Conservation (phyloP, 768 basidiomycete species). For the Panaeolus cyanescens region DNA sequence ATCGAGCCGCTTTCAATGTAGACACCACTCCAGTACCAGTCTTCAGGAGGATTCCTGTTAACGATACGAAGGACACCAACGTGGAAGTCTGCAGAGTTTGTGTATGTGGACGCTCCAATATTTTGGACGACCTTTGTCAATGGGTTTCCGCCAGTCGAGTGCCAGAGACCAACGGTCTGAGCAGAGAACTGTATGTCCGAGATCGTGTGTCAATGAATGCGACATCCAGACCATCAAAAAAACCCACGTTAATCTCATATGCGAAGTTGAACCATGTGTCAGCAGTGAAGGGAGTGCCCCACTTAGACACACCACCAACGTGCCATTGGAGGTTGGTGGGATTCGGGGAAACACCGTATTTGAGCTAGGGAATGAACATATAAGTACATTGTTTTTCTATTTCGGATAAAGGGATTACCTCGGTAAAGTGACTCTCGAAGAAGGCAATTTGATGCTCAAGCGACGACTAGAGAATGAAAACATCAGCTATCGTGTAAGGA, state of each 20-base stretch:
- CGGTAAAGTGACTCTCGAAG: constrained; percentile 67
- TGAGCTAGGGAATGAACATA: constrained; percentile 35
- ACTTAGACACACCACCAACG: constrained; percentile 45
- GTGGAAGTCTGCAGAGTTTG: constrained; percentile 64
- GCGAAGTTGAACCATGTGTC: constrained; percentile 68
- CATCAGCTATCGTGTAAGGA: background rate
- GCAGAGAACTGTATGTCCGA: constrained; percentile 54
- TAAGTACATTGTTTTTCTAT: background rate
- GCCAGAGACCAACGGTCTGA: constrained; percentile 58
- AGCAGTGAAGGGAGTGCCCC: constrained; percentile 51
- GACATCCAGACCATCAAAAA: too few relatives aligned
- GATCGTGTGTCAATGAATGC: background rate
- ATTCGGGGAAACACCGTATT: constrained; percentile 56
- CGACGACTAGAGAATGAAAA: constrained; percentile 36
- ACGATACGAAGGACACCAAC: constrained; percentile 60
- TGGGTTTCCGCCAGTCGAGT: constrained; percentile 48
- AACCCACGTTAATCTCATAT: constrained; percentile 60
- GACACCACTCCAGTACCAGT: constrained; percentile 63
- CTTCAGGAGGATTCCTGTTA: constrained; percentile 46
- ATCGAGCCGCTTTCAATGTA: constrained; percentile 61
- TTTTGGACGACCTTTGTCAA: constrained; percentile 52
- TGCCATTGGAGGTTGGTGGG: constrained; percentile 55
- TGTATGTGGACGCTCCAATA: constrained; percentile 49
- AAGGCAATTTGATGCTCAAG: constrained; percentile 63
- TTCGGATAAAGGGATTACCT: constrained; percentile 31